phyloP scores from a whole-genome alignment of 1,139 yeast species.

The Nakaseomyces bracarensis region DNA sequence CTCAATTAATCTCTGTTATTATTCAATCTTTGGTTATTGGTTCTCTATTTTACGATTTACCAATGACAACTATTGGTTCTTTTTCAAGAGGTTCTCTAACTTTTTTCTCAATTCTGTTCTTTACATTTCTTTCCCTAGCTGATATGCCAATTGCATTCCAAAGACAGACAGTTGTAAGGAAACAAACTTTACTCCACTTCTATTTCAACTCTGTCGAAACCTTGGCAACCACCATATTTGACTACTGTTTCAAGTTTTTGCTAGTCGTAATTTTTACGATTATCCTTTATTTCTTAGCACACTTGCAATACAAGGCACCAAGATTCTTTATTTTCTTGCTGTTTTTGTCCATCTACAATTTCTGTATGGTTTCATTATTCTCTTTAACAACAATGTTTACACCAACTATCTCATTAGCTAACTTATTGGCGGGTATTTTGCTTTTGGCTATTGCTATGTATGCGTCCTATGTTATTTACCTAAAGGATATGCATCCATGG shows the following conservation, averaged over 20 bases:
- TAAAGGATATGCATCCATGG: slow-evolving; percentile 50
- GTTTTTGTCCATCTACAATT: slow-evolving; percentile 35
- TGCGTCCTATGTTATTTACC: slow-evolving; percentile 46
- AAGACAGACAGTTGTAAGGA: slow-evolving; percentile 40
- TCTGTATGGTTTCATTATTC: slow-evolving; percentile 38
- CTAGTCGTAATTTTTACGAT: slow-evolving; percentile 37
- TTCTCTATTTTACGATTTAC: slow-evolving; percentile 42
- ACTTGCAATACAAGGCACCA: slow-evolving; percentile 42
- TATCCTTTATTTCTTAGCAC: slow-evolving; percentile 42
- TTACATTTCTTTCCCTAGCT: slow-evolving; percentile 42
- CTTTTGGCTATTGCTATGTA: slow-evolving; percentile 41
- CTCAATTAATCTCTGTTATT: slow-evolving; percentile 38
- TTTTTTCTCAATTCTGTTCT: slow-evolving; percentile 44
- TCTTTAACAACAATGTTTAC: slow-evolving; percentile 39
- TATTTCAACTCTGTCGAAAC: slow-evolving; percentile 46
- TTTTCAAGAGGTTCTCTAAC: slow-evolving; percentile 46
- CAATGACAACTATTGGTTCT: slow-evolving; percentile 38
- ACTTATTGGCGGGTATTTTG: slow-evolving; percentile 42
- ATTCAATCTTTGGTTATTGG: slow-evolving; percentile 44
- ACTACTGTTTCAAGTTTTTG: slow-evolving; percentile 37
- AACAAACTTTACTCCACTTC: slow-evolving; percentile 43
- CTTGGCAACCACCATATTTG: slow-evolving; percentile 37
- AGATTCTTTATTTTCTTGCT: slow-evolving; percentile 42
- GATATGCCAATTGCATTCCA: slow-evolving; percentile 43
- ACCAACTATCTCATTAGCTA: slow-evolving; percentile 40